Conservation (phyloP, 495 filamentous ascomycete species). For the Trichocladium antarcticum region DNA sequence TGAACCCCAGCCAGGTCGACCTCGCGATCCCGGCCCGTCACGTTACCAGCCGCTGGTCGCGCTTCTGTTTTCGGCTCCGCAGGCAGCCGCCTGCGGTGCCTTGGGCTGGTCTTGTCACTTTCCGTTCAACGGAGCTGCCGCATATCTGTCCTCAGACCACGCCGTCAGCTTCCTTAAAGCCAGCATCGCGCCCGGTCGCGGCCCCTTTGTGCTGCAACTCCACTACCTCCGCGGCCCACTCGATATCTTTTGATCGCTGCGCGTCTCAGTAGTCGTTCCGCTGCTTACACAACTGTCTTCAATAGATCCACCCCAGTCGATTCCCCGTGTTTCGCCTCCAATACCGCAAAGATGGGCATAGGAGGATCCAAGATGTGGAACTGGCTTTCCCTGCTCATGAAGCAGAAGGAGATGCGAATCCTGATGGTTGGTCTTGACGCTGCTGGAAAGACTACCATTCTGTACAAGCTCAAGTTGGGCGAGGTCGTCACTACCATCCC, state of each 20-base stretch:
- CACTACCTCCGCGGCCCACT: neutral
- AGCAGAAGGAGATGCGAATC: conserved; percentile 99
- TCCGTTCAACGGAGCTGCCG: conserved; percentile 7
- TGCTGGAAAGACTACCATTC: conserved; percentile 98
- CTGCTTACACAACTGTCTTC: conserved; percentile 9
- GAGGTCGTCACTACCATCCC: conserved; percentile 99
- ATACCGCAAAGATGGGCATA: conserved; percentile 27
- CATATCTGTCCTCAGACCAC: conserved; percentile 27
- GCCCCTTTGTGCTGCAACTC: conserved; percentile 1
- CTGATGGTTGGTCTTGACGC: conserved; percentile 99
- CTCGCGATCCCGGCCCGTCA: conserved; percentile 8
- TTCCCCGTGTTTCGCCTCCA: conserved; percentile 5
- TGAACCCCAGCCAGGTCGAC: conserved; percentile 2
- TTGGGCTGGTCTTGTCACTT: conserved; percentile 6
- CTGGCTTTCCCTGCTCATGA: conserved; percentile 55
- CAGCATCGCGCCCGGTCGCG: neutral
- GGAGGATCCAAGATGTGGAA: conserved; percentile 22
- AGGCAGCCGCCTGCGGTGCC: conserved; percentile 10
- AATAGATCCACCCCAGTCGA: conserved; percentile 4
- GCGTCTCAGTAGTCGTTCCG: neutral
- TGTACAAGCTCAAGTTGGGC: conserved; percentile 99
- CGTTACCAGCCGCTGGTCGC: conserved; percentile 8
- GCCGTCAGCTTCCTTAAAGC: conserved; percentile 5
- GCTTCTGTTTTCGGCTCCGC: neutral
- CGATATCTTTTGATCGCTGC: neutral